Percentiles rank a stretch among this genome's conserved stretches.
Conservation (phyloP, 2,329 filamentous ascomycete species). For the Monosporascus sp. region DNA sequence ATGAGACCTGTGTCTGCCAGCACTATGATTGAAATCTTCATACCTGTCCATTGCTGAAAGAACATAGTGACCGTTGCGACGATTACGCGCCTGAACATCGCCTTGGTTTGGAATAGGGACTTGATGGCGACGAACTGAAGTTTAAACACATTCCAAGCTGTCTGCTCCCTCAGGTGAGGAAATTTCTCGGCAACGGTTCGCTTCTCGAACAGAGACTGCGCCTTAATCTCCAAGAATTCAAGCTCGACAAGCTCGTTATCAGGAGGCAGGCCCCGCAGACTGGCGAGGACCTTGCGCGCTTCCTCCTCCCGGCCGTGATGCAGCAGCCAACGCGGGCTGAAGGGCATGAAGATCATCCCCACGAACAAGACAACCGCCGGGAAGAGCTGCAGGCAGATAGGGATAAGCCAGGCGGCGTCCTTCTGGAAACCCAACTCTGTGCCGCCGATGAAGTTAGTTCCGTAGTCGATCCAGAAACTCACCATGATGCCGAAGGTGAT, state of each 20-base stretch:
- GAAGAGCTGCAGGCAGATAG: conserved; percentile 64
- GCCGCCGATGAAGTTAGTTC: conserved; percentile 62
- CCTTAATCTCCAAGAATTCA: conserved; percentile 80
- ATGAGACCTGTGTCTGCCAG: conserved; percentile 5
- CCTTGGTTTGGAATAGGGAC: conserved; percentile 57
- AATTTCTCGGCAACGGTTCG: conserved; percentile 62
- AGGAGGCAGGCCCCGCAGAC: conserved; percentile 54
- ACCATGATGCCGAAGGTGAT: conserved; percentile 60
- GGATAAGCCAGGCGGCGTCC: conserved; percentile 68
- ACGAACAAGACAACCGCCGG: conserved; percentile 61
- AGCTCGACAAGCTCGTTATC: conserved; percentile 66
- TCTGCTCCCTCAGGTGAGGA: conserved; percentile 57
- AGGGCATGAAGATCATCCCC: conserved; percentile 77
- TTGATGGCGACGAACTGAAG: conserved; percentile 64
- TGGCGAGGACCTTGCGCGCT: conserved; percentile 57
- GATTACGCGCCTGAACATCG: conserved; percentile 62
- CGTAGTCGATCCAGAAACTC: conserved; percentile 60
- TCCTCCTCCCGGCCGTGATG: conserved; percentile 61
- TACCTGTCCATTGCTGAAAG: conserved; percentile 46
- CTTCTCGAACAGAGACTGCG: conserved; percentile 73
- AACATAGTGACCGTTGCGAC: conserved; percentile 61
- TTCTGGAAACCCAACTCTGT: conserved; percentile 41
- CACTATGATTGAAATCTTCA: conserved; percentile 20
- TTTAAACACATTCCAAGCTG: conserved; percentile 59
- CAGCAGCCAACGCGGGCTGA: conserved; percentile 70